phyloP scores from a whole-genome alignment of 2,329 filamentous ascomycete genomes.

The Penicillium janthinellum region DNA sequence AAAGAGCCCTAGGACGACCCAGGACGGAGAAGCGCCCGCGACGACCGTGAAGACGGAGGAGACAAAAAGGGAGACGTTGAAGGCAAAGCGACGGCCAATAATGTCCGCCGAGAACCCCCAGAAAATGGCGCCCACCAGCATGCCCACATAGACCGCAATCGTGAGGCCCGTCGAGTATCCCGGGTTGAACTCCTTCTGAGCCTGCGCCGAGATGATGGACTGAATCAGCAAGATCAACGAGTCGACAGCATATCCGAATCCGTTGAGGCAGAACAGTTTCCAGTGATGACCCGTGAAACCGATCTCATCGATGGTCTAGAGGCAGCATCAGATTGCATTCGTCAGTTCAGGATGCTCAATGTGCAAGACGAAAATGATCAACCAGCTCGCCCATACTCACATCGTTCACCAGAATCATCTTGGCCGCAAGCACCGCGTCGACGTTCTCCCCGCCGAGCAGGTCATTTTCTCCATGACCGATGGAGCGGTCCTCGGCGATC shows the following conservation, averaged over 20 bases:
- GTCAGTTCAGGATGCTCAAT: neutral
- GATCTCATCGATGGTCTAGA: slow-evolving; percentile 55
- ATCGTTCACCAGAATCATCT: slow-evolving; percentile 43
- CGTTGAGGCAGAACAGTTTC: slow-evolving; percentile 64
- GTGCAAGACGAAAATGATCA: neutral
- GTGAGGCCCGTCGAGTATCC: slow-evolving; percentile 39
- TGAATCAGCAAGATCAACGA: slow-evolving; percentile 42
- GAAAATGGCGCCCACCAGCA: slow-evolving; percentile 56
- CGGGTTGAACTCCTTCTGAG: slow-evolving; percentile 30
- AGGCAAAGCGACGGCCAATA: slow-evolving; percentile 68
- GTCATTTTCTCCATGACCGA: slow-evolving; percentile 21
- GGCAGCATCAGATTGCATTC: neutral
- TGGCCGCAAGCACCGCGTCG: slow-evolving; percentile 43
- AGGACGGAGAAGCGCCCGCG: slow-evolving; percentile 68
- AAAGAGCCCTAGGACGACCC: slow-evolving; percentile 65
- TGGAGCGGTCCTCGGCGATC: slow-evolving; percentile 14
- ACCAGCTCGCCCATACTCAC: slow-evolving; percentile 17
- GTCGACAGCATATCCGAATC: slow-evolving; percentile 56
- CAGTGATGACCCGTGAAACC: slow-evolving; percentile 62
- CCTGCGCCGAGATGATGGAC: slow-evolving; percentile 32
- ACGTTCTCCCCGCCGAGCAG: slow-evolving; percentile 25
- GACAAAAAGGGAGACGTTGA: slow-evolving; percentile 67
- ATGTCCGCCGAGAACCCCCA: slow-evolving; percentile 70
- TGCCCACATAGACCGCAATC: slow-evolving; percentile 45
- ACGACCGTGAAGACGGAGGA: slow-evolving; percentile 64